Conservation (phyloP, 2,329 filamentous ascomycete species). For the Onygena corvina region DNA sequence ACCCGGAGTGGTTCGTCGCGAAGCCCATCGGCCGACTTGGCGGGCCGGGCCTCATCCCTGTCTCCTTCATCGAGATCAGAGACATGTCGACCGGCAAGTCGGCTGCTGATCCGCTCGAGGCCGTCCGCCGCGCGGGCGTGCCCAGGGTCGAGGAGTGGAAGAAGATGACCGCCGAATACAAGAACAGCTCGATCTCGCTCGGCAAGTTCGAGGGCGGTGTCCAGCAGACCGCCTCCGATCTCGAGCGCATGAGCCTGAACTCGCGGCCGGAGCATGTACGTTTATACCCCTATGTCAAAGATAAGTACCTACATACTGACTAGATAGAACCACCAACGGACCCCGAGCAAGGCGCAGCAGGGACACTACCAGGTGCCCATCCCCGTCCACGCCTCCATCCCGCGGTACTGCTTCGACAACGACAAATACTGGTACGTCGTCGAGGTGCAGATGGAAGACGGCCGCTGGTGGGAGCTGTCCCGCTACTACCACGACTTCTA, state of each 20-base stretch:
- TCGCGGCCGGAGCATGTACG: too few species aligned
- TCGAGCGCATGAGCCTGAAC: constrained; percentile 67
- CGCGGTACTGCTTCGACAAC: constrained; percentile 87
- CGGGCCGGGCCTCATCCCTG: constrained; percentile 86
- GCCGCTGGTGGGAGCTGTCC: constrained; percentile 81
- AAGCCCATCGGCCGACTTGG: constrained; percentile 98
- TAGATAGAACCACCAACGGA: constrained; percentile 28
- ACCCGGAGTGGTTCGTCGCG: constrained; percentile 97
- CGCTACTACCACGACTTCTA: constrained; percentile 98
- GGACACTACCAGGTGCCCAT: constrained; percentile 49
- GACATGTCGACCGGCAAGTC: constrained; percentile 82
- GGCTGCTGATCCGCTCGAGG: constrained; percentile 69
- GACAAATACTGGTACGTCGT: constrained; percentile 99
- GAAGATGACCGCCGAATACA: constrained; percentile 97
- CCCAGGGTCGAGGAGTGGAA: constrained; percentile 98
- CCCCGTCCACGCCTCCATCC: constrained; percentile 72
- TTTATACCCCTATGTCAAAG: too few species aligned
- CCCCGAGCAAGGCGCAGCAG: constrained; percentile 26
- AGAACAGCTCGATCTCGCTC: constrained; percentile 94
- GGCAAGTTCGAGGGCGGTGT: constrained; percentile 64
- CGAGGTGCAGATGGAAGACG: constrained; percentile 80
- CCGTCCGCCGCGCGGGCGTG: constrained; percentile 77
- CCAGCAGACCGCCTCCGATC: constrained; percentile 53
- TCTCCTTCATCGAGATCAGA: constrained; percentile 90
- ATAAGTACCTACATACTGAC: constrained; percentile 14